These are phyloP conservation scores for Pneumocystis oryctolagi DNA, from an alignment of 1,139 yeast species.

Conservation along the genomic window DNA sequence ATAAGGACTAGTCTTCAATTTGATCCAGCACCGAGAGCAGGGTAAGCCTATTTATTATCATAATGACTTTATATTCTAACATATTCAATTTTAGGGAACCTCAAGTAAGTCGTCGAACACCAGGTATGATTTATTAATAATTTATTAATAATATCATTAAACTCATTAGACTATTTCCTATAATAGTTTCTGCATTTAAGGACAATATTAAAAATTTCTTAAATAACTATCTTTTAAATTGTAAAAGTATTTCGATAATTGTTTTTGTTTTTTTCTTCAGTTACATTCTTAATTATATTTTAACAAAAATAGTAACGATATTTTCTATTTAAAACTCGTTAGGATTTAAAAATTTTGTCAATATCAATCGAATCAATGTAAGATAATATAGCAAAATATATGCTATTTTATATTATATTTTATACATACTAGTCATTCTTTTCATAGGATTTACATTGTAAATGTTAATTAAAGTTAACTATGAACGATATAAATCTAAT, in stretches of 20 bases:
- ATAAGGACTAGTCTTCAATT: conserved; percentile 62
- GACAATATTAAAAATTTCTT: not conserved
- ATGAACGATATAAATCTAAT: not conserved
- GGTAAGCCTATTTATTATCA: conserved; percentile 21
- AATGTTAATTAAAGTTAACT: not conserved
- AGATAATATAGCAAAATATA: not conserved
- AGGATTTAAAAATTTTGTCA: not conserved
- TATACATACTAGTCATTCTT: not conserved
- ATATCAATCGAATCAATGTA: not conserved
- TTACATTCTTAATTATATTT: not conserved
- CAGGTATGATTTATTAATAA: conserved; percentile 28
- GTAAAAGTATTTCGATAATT: not conserved
- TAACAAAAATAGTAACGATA: not conserved
- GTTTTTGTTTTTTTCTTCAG: not conserved
- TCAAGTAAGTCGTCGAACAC: conserved; percentile 84
- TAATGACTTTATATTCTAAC: not conserved
- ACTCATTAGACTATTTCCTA: not conserved
- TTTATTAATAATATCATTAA: not conserved
- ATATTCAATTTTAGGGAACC: conserved; percentile 40
- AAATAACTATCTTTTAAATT: not conserved
- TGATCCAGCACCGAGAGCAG: conserved; percentile 89
- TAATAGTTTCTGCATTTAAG: not conserved
- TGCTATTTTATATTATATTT: not conserved
- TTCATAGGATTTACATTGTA: not conserved
- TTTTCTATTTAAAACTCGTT: not conserved